Base-by-base conservation (phyloP, 169 alveolate genomes). In the Toxoplasma gondii region DNA sequence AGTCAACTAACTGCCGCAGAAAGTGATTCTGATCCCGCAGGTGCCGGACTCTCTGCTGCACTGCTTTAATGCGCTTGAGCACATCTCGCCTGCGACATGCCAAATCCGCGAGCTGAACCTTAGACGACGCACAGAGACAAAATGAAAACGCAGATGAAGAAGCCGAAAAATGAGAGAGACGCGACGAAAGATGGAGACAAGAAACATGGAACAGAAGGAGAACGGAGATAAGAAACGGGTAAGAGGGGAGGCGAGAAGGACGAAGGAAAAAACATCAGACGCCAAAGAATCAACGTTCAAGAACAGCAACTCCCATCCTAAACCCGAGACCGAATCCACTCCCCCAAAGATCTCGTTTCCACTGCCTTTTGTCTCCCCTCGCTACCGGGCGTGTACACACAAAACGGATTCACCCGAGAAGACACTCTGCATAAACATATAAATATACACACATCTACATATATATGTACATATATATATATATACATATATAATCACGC, bases 61-160 rank as follows among this genome's bases (percentile, higher is more conserved):
- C n/a, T 0, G 17, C 24, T 36, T 44, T 39, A 38, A 82, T 43
- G 24, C 90, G 58, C 67, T 82, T 82, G 44, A 82, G 67, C 53
- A 82, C 69, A 1, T 82, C 90, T 29, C 90, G 53, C 53, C 90
- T 22, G 17, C 64, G 90, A 36, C 90, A 82, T 12, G 90, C 90
- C 38, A 82, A 49, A 27, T 82, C 90, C 41, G 90, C 90, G 38
- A 82, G 67, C 29, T 82, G 67, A 9, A 82, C 90, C 90, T 82
- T 64, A 38, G 17, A 22, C 4, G 45, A n/a, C 84, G n/a, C 43
- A 74, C 84, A 74, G 49, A 22, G 27, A 74, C 44, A 4, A 10
- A 17, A 9, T 29, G 34, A 69, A 29, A 17, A 29, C 5, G 9
- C 31, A 4, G 36, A n/a, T 5, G 34, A 10, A 29, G 36, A 69